Evolutionary conservation across 1,284 basidiomycete genomes (phyloP), one percentile per base, ranked within the genome.

Genomic region (Clitocybe nebularis): DNA sequence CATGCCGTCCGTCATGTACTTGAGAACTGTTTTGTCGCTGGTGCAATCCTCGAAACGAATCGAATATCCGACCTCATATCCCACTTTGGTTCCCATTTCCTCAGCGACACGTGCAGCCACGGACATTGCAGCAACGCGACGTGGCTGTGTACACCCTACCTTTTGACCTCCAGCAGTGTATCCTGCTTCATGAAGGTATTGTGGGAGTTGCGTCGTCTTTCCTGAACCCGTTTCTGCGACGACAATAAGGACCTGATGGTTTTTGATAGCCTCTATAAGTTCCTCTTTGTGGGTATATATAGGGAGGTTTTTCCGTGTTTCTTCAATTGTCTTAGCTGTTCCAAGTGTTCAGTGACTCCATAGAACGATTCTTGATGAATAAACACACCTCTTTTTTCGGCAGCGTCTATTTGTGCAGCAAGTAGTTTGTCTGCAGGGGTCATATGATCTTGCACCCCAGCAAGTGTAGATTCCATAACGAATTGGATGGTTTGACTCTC

Each of bases 1-100:
- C 93, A 97, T 97, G 35, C 94, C 94, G 60, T 97, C 94, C 35
- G 93, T 97, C 94, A 97, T 95, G 66, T 95, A 97, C 68, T 98
- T 97, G 58, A 98, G 74, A 25, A 93, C 85, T 1, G 94, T 97
- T 72, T 93, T 98, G 72, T 95, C 93, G 66, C 91, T 95, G 7
- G 96, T 99, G 65, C 93, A 96, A 64, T 99, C 95, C 66, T 99
- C 96, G 68, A 99, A 99, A 24, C 96, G 91, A 55, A 99, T 99
- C 22, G 92, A 93, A 66, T 99, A 99, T 10, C 96, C 96, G 47
- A 98, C 95, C 66, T 98, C 94, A 54, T 94, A 89, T 2, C 96
- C 96, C 16, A 99, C 82, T 59, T 96, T 89, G 4, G 85, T 88
- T 3, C 94, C 96, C 85, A 99, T 93, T 67, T 99, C 96, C 50